Evolutionary conservation across 805 yeast species (phyloP).

Genomic region (Candida germanica): DNA sequence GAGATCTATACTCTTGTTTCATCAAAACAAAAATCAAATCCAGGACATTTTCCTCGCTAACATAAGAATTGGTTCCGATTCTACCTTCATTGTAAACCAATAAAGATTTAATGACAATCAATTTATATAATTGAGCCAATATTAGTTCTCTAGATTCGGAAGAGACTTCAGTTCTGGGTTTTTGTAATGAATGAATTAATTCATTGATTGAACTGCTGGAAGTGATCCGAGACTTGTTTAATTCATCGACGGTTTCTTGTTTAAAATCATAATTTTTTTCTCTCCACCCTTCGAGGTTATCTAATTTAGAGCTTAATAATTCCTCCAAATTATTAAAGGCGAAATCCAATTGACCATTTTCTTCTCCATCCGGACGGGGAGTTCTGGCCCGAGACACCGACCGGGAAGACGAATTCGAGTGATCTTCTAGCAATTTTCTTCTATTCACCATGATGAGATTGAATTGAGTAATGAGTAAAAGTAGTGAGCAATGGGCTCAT

Average conservation of each 20-base stretch:
- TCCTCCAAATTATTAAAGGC: slow-evolving; percentile 35
- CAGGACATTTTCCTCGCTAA: slow-evolving; percentile 34
- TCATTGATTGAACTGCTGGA: slow-evolving; percentile 42
- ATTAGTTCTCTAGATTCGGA: slow-evolving; percentile 47
- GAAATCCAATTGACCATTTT: slow-evolving; percentile 33
- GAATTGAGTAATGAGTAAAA: not conserved
- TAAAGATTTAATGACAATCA: slow-evolving; percentile 43
- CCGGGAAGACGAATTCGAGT: slow-evolving; percentile 30
- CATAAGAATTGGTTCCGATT: slow-evolving; percentile 34
- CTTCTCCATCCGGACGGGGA: slow-evolving; percentile 35
- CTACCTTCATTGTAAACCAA: slow-evolving; percentile 33
- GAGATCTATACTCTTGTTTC: slow-evolving; percentile 31
- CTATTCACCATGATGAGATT: slow-evolving; percentile 2
- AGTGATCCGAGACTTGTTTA: slow-evolving; percentile 35
- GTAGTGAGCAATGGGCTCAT: not conserved
- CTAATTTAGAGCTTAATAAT: slow-evolving; percentile 28
- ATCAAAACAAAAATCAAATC: slow-evolving; percentile 33
- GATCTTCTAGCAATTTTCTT: slow-evolving; percentile 7
- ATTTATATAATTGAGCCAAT: slow-evolving; percentile 48
- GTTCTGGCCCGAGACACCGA: slow-evolving; percentile 33
- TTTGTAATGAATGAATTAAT: slow-evolving; percentile 40
- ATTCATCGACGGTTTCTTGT: slow-evolving; percentile 26
- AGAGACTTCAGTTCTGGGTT: slow-evolving; percentile 44
- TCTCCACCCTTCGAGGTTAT: slow-evolving; percentile 23
- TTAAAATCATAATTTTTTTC: slow-evolving; percentile 17